Base-by-base conservation (phyloP, 2,329 filamentous ascomycete species). In the Ceratocystiopsis sp. region DNA sequence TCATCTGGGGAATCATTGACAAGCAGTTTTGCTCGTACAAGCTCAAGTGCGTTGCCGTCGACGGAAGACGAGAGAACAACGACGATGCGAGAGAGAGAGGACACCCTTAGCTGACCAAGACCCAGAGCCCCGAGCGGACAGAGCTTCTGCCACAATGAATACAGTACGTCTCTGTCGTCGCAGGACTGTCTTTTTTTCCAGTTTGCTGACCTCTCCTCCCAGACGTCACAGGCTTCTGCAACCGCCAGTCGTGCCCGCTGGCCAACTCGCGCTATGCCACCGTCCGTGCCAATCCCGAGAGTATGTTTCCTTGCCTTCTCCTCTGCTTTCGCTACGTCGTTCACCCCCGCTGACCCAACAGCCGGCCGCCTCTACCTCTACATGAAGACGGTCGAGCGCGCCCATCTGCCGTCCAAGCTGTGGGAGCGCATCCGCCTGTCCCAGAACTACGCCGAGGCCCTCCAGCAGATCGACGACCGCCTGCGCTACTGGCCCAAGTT, bases 401-500 rank as follows among this genome's bases (percentile, higher is more conserved):
- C 81, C 13, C 89, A 87, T 61, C 74, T 89, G 62, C 91, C 89
- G 1, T 80, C 76, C 46, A 93, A 93, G 62, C 78, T 89, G 66
- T 98, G 91, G 91, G 86, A 96, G 65, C 78, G 80, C 52, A 85
- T 95, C 58, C 84, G 86, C 57, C 69, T 98, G 33, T 85, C 84
- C 25, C 75, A 78, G 54, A 95, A 96, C 67, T 96, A 96, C 62
- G 75, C 78, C 49, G 82, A 87, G 58, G 91, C 91, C 1, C 73
- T 98, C 21, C 74, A 83, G 41, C 84, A 93, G 60, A 76, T 98
- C 51, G 86, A 94, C 59, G 75, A 84, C 53, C 74, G 80, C 40
- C 69, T 94, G 51, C 81, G 86, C 56, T 96, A 94, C 70, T 96
- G 86, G 71, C 87, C 89, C 44, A 93, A 94, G 60, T 95, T 93